Conservation (phyloP, 768 basidiomycete genomes). For the Lanmaoa pseudosensibilis region DNA sequence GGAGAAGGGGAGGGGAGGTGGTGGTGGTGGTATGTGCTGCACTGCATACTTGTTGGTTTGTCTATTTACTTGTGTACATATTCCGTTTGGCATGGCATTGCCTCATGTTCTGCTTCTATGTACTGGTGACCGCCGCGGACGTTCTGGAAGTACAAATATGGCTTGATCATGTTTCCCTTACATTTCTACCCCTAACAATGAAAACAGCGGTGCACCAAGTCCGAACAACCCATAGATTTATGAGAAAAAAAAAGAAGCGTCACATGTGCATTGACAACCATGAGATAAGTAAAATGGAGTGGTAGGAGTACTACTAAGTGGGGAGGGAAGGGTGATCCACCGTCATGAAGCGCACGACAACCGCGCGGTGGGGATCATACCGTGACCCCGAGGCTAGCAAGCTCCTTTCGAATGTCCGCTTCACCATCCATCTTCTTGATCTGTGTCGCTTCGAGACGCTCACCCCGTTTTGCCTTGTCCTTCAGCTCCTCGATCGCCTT, state of each 20-base stretch:
- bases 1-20: too few species aligned
- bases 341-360: neutral
- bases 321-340: neutral
- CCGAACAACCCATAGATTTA: conserved; percentile 7
- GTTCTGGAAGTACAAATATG: neutral
- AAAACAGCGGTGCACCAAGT: neutral
- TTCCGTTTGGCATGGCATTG: neutral
- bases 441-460: conserved; percentile 92
- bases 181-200: neutral
- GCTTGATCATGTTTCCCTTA: neutral
- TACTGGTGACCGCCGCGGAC: neutral
- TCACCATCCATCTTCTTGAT: conserved; percentile 96
- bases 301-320: neutral
- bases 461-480: conserved; percentile 85
- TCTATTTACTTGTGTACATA: conserved; percentile 15
- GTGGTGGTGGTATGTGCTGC: too few species aligned
- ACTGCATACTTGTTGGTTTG: too few species aligned
- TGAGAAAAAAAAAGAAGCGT: neutral
- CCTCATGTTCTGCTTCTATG: neutral
- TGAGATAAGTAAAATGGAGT: neutral
- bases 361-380: conserved; percentile 7
- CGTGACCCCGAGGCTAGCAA: conserved; percentile 41
- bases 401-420: conserved; percentile 78
- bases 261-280: neutral
- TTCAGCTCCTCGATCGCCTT: conserved; percentile 99